Conservation (phyloP, 768 basidiomycete genomes). For the Myochromella boudieri region DNA sequence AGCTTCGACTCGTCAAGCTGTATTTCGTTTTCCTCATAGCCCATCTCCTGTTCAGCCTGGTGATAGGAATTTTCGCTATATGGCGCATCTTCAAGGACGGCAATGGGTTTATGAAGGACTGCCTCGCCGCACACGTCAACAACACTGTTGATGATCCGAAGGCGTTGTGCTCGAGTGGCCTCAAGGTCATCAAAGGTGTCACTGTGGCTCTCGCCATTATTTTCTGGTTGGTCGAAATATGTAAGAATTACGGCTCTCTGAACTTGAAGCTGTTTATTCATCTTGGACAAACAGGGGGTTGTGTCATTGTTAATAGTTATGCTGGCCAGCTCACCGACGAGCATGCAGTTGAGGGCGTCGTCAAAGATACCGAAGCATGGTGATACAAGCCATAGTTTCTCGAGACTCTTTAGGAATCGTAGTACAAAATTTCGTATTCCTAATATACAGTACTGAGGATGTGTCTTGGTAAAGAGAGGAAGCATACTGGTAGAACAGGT, state of each 20-base stretch:
- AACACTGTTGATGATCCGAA: slow-evolving; percentile 15
- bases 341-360: slow-evolving; percentile 32
- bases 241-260: slow-evolving; percentile 28
- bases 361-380: slow-evolving; percentile 47
- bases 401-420: slow-evolving; percentile 16
- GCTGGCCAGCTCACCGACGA: slow-evolving; percentile 46
- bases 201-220: slow-evolving; percentile 41
- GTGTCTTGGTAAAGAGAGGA: not conserved
- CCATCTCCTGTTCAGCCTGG: slow-evolving; percentile 46
- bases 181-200: slow-evolving; percentile 40
- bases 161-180: slow-evolving; percentile 37
- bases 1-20: slow-evolving; percentile 39
- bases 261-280: slow-evolving; percentile 2
- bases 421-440: slow-evolving; percentile 40
- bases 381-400: slow-evolving; percentile 24
- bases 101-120: slow-evolving; percentile 35
- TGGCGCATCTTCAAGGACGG: slow-evolving; percentile 42
- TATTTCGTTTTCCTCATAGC: slow-evolving; percentile 41
- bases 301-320: slow-evolving; percentile 46
- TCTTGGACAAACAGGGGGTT: slow-evolving; percentile 34
- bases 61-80: slow-evolving; percentile 42
- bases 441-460: slow-evolving; percentile 4
- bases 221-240: slow-evolving; percentile 48
- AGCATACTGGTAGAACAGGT: slow-evolving; percentile 1
- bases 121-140: slow-evolving; percentile 21